Evolutionary conservation across 345 rosid species (phyloP), one percentile per base, ranked within the genome.

Genomic region (Cardiospermum halicacabum): DNA sequence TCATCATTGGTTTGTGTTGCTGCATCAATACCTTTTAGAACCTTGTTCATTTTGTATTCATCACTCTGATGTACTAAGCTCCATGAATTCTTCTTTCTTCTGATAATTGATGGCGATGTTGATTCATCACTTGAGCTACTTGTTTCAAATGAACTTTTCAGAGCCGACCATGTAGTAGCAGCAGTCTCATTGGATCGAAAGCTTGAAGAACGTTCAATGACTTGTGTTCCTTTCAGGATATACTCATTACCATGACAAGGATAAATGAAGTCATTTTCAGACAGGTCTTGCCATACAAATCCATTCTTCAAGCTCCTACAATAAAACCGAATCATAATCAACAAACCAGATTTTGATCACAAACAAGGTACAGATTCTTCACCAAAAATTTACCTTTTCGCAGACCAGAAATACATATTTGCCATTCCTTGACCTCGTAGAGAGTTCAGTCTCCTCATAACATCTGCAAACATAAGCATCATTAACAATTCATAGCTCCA

Each of bases 251-350:
- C 88, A 60, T 81, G 79, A 19, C 76, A 77, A 15, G 94, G 88
- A 70, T 76, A 57, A 28, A 87, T 81, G 53, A 76, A 66, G 64
- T 87, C 88, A 39, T 76, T 70, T 69, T 81, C 86, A 0, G 84
- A 48, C 28, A 87, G 72, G 64, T 87, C 94, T 69, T 85, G 88
- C 90, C 94, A 87, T 55, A 87, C 88, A 69, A 70, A 87, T 37
- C 87, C 88, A 40, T 76, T 85, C 66, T 72, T 85, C 81, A 76
- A 83, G 69, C 76, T 79, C 85, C 89, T 84, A 73, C 24, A 39
- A 36, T 37, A 16, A 55, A 48, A 26, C 54, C 30, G 64, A 58
- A 65, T 53, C n/a, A 11, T 22, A 37, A n/a, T 9, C 28, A 51
- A 21, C 21, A 11, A 9, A 11, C 21, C 10, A n/a, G 28, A 51